Evolutionary conservation across 2,329 filamentous ascomycete genomes (phyloP).

Genomic region (Microdochium trichocladiopsis): DNA sequence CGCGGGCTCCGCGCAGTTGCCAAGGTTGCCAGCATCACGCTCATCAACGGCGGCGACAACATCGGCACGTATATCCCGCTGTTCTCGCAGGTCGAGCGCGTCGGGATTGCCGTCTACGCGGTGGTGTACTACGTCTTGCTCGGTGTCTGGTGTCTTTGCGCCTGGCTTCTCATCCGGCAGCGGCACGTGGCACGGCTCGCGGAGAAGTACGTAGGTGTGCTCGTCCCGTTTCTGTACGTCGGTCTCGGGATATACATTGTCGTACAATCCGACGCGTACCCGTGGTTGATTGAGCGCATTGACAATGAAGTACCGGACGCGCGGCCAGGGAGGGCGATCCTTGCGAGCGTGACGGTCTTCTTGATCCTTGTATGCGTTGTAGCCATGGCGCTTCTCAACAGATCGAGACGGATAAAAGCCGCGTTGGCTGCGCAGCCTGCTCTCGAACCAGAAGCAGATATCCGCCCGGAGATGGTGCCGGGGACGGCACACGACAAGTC

Average conservation of each 20-base stretch:
- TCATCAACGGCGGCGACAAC: constrained; percentile 27
- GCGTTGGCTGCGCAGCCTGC: too few relatives aligned
- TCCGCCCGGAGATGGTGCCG: too few relatives aligned
- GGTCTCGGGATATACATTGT: constrained; percentile 24
- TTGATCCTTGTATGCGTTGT: constrained; percentile 1
- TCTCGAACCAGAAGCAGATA: too few relatives aligned
- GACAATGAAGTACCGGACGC: neutral
- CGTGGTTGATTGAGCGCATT: constrained; percentile 19
- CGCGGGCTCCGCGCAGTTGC: constrained; percentile 11
- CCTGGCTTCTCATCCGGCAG: constrained; percentile 22
- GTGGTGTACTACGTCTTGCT: constrained; percentile 23
- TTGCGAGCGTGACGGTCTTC: constrained; percentile 2
- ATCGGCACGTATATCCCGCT: constrained; percentile 26
- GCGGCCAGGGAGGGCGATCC: neutral
- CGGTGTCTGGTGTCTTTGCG: constrained; percentile 20
- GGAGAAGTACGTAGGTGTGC: constrained; percentile 13
- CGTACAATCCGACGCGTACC: constrained; percentile 22
- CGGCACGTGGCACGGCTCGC: constrained; percentile 16
- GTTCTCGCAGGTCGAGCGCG: constrained; percentile 21
- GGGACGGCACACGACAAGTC: too few relatives aligned
- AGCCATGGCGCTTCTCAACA: neutral
- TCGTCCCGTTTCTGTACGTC: constrained; percentile 23
- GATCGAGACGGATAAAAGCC: neutral
- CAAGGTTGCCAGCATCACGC: constrained; percentile 21
- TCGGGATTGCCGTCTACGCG: constrained; percentile 23